These are phyloP conservation scores for Berkeleyomyces basicola DNA, from an alignment of 2,329 filamentous ascomycete genomes.

Conservation along the genomic window DNA sequence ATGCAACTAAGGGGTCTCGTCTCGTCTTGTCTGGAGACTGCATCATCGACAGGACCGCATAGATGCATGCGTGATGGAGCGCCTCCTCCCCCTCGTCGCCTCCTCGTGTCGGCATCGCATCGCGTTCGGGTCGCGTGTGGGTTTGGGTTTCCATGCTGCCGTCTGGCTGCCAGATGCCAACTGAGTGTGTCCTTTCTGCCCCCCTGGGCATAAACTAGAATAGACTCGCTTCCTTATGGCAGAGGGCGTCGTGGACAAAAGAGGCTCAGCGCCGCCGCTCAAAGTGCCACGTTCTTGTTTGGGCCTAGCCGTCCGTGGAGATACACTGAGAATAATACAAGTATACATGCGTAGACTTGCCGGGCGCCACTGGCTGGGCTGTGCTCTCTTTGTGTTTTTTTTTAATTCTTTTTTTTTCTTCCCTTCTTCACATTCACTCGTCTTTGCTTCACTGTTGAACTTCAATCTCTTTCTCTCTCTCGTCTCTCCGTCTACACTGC, in stretches of 20 bases:
- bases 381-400: neutral
- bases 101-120: neutral
- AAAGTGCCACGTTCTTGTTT: neutral
- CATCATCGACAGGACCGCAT: neutral
- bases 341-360: too few species aligned
- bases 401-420: neutral
- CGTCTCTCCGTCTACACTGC: neutral
- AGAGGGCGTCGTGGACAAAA: neutral
- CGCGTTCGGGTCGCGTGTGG: too few species aligned
- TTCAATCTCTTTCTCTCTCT: neutral
- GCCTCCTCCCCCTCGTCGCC: neutral
- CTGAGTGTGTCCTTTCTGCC: neutral
- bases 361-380: neutral
- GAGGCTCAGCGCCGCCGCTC: neutral
- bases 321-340: neutral
- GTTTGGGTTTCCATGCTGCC: neutral
- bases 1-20: too few species aligned
- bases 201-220: neutral
- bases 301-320: neutral
- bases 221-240: too few species aligned
- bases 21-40: neutral
- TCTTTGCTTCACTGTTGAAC: neutral
- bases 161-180: neutral
- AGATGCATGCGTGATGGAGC: neutral
- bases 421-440: too few species aligned